Percentiles rank a stretch among this genome's conserved stretches.
Conservation (phyloP, 495 filamentous ascomycete genomes). For the Hyaloscypha finlandica region DNA sequence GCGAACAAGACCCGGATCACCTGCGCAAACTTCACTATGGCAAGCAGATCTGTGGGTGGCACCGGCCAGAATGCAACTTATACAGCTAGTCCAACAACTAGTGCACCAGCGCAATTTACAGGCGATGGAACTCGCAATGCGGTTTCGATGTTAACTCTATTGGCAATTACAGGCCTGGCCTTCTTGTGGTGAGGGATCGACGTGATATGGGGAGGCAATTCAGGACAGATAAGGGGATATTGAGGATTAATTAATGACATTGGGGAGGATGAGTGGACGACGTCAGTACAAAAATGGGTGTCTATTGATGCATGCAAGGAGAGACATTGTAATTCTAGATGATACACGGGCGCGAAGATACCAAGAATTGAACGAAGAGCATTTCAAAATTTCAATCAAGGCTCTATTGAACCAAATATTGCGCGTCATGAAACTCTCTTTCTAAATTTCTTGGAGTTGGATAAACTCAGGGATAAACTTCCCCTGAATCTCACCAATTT, state of each 20-base stretch:
- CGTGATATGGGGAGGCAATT: conserved; percentile 1
- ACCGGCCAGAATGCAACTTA: neutral
- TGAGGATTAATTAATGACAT: neutral
- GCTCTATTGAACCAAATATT: neutral
- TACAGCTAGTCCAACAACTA: conserved; percentile 5
- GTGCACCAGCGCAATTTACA: conserved; percentile 1
- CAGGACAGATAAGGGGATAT: neutral
- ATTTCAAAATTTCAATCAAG: neutral
- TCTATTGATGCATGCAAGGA: neutral
- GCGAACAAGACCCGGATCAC: conserved; percentile 69
- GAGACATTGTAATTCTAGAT: conserved; percentile 3
- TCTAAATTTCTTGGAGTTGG: neutral
- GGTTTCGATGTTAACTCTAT: conserved; percentile 3
- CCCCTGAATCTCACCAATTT: neutral
- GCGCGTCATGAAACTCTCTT: neutral
- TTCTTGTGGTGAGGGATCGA: conserved; percentile 8
- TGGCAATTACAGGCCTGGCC: conserved; percentile 7
- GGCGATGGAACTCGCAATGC: conserved; percentile 1
- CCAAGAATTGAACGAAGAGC: neutral
- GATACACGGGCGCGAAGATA: conserved; percentile 1
- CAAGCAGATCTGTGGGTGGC: neutral
- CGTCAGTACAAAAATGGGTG: neutral
- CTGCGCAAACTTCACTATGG: conserved; percentile 65
- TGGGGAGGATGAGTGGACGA: neutral
- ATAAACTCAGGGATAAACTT: neutral